Evolutionary conservation across 805 yeast genomes (phyloP), one percentile per base, ranked within the genome.

Genomic region (Ogataea nakhonphanomensis): DNA sequence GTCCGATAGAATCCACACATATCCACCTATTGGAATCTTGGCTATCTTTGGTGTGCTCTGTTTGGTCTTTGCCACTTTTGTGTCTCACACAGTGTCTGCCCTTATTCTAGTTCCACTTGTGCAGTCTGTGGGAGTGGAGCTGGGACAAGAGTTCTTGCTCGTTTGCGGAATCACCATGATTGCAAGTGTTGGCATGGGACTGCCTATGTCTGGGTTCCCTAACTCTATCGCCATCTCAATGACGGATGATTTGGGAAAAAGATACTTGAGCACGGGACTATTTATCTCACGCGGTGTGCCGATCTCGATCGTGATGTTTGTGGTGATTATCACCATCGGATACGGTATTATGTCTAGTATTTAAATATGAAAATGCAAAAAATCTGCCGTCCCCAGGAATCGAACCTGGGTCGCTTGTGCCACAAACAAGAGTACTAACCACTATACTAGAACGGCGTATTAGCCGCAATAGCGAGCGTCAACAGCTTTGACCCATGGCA

Each of bases 171-270:
- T 71, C 49, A 70, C 76, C 7, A 61, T 74, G 42, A 64, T 74
- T 39, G 73, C 77, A 21, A 72, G 78, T 7, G 66, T 73, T n/a
- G 79, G 78, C 17, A 74, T 74, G 79, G 78, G 76, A 8, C 63
- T 74, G 40, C 78, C 78, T 8, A 71, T 76, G 5, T 72, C 78
- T 2, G 79, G 79, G 3, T 74, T 74, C 62, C 79, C 79, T 14
- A 74, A 73, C 51, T 74, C 72, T 13, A 74, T 77, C n/a, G 78
- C 78, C 10, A 74, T 74, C 49, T 68, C 76, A 35, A 70, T 73
- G 75, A 69, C 74, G 3, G 78, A 74, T 50, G 78, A 74, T 43
- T 62, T 74, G 32, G 78, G 79, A 11, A 71, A 72, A 39, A 71
- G 75, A 6, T 74, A 73, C 49, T 58, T 74, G 48, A 62, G 70